Base-by-base conservation (phyloP, 805 yeast species). In the Komagataella kurtzmanii region DNA sequence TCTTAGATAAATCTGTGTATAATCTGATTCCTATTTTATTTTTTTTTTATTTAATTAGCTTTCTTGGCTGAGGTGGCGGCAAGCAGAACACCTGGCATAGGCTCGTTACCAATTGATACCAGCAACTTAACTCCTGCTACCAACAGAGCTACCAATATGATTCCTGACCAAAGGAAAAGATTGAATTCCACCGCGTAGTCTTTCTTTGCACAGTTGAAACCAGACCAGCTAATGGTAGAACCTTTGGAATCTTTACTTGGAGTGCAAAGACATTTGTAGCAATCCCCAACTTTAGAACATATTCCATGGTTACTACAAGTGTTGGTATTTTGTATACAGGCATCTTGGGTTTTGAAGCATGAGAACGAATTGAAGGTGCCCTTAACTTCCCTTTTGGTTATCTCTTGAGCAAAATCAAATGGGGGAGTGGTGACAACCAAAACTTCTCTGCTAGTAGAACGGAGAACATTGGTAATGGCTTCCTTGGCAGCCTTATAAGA, bases 131-230 rank as follows among this genome's bases (percentile, higher is more conserved):
- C 64, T 45, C 83, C 85, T 3, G 64, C 65, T 44, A 65, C 77
- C 48, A 79, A 66, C 18, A 77, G 64, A 7, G 69, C 65, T 43
- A 72, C 49, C 50, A 81, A 63, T 2, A 73, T 76, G 10, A 83
- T 56, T 10, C 75, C 65, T 2, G 86, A 73, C 88, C 91, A 85
- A 58, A 84, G 75, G 56, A 85, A 71, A 59, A 85, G 72, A 60
- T 85, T 79, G 58, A 85, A 80, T 65, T 80, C 80, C 3, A 77
- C 72, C 47, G 85, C 74, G 54, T 84, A 73, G 59, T 86, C 90
- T 58, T 72, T 73, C 73, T 84, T 85, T 59, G 76, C 71, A 65
- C 93, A 85, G 54, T 79, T 77, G 53, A 57, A 58, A 21, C 84
- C 85, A 1, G 77, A 64, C 83, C 83, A 79, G 51, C 65, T 65